Base-by-base conservation (phyloP, 169 alveolate genomes). In the Eimeria maxima region DNA sequence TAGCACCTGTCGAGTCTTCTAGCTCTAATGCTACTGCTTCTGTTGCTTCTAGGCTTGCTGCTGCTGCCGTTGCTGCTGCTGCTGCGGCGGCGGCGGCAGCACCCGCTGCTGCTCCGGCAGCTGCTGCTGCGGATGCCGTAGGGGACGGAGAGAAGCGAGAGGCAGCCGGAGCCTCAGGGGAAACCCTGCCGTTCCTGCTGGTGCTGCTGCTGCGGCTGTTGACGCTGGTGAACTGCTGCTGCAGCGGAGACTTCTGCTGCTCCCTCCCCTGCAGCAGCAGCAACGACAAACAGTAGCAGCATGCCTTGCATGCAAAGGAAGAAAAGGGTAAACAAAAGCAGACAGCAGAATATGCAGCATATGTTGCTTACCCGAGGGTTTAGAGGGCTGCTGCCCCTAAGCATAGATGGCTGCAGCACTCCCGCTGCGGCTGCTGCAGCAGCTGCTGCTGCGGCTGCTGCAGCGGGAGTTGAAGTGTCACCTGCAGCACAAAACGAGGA, bases 61-160 rank as follows among this genome's bases (percentile, higher is more conserved):
- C 60, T 53, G 60, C 60, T 53, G 60, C 60, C 2, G 60, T 14
- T 53, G 60, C 60, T 53, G 60, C 60, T 53, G 38, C 55, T 20
- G 87, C 44, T 8, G 63, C 87, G 2, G 33, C 55, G 24, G 60
- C 50, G 10, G 87, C 60, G 7, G 18, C 87, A 16, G 50, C 60
- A 42, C 63, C 87, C 8, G 87, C 87, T 76, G 87, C 87, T 76
- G 63, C 63, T 11, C 27, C 80, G n/a, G 80, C 80, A 11, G 80
- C 80, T 3, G 80, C 80, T 24, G 80, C 80, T 45, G 87, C 65
- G 24, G 87, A 22, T 6, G 87, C 87, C 44, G 87, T 14, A 11
- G 87, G 87, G 8, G 80, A 27, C 45, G 80, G 80, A 24, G 38
- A 33, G 1, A 53, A 44, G 20, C 50, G 80, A 27, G 45, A 27